These are phyloP conservation scores for Pichia sp. DNA, from an alignment of 1,139 yeast genomes.

Conservation along the genomic window DNA sequence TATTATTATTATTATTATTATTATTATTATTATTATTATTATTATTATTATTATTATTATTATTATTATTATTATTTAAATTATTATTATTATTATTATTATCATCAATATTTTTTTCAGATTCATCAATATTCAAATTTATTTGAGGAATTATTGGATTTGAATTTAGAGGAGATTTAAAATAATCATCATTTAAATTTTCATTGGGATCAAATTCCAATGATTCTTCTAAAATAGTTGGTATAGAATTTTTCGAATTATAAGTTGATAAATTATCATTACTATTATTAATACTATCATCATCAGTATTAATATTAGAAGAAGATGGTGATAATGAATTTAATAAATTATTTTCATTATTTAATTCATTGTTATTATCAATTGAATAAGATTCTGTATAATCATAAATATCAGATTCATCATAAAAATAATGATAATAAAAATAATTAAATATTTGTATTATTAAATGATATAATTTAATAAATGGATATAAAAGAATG, in stretches of 20 bases:
- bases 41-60: too few relatives aligned
- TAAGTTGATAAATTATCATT: too few relatives aligned
- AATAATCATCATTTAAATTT: slow-evolving; percentile 31
- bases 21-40: too few relatives aligned
- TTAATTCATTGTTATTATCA: not conserved
- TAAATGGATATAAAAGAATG: slow-evolving; percentile 44
- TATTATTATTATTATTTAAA: too few relatives aligned
- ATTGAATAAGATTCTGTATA: not conserved
- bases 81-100: not conserved
- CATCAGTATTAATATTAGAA: too few relatives aligned
- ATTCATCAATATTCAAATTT: too few relatives aligned
- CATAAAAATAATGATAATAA: too few relatives aligned
- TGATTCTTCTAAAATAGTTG: slow-evolving; percentile 30
- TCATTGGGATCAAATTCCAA: slow-evolving; percentile 35
- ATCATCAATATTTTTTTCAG: not conserved
- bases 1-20: too few relatives aligned
- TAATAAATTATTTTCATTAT: not conserved
- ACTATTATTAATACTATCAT: too few relatives aligned
- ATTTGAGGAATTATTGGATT: slow-evolving; percentile 8
- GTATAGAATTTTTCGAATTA: slow-evolving; percentile 12
- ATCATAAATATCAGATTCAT: not conserved
- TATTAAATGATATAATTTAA: slow-evolving; percentile 22
- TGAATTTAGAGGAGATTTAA: slow-evolving; percentile 49
- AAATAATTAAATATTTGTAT: not conserved
- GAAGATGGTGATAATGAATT: too few relatives aligned